Base-by-base conservation (phyloP, 768 basidiomycete genomes). In the Psilocybe sp. region DNA sequence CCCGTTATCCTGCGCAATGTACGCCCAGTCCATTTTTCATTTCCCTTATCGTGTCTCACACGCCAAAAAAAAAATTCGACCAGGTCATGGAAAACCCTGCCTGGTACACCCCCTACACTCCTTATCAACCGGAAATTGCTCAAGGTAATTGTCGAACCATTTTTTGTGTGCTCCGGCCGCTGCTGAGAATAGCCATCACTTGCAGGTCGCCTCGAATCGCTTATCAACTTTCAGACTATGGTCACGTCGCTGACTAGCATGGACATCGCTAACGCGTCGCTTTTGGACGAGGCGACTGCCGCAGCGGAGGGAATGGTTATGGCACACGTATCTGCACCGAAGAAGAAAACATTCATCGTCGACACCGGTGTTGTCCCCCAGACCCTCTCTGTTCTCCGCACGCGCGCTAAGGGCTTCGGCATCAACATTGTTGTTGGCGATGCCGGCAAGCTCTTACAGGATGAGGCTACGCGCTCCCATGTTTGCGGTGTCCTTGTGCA, bases 221-320 rank as follows among this genome's bases (percentile, higher is more conserved):
- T 99, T 35, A 82, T 98, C 63, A 98, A 99, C 68, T 99, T 84
- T 64, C 96, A 99, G 72, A 92, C 94, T 0, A 94, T 99, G 88
- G 81, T 95, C 55, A 90, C 83, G 71, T 97, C 95, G 13, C 72
- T 99, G 62, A 97, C 96, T 12, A 79, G 87, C 16, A 93, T 99
- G 80, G 89, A 93, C 59, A 92, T 98, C 53, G 91, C 96, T 23
- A 98, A 98, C 61, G 94, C 96, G 2, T 98, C 94, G 13, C 77
- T 99, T 18, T 75, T 99, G 28, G 96, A 98, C 62, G 96, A 98
- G 67, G 87, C 90, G 7, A 98, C 94, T 4, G 95, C 94, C 14
- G 92, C 92, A 1, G 94, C 92, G 0, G 95, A 97, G 70, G 92
- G 82, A 55, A 98, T 98, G 97, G 86, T 96, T 53, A 94, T 99